phyloP scores from a whole-genome alignment of 2,329 filamentous ascomycete species.

The Colletotrichum acutatum region DNA sequence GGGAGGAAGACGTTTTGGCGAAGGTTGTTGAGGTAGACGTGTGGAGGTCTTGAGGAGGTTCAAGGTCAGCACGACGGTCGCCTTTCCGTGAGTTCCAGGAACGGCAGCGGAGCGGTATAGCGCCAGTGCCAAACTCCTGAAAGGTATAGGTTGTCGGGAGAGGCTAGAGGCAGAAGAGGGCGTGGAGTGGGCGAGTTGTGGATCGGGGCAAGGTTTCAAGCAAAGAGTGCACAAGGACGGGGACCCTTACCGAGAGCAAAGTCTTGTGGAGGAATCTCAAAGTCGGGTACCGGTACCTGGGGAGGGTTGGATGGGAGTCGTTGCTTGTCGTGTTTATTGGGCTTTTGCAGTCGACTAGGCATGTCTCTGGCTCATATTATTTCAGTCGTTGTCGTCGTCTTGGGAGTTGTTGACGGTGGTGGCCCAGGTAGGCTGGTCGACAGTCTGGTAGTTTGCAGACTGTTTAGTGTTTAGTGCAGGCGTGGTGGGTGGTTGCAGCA shows the following conservation, averaged over 20 bases:
- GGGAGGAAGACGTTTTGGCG: not conserved
- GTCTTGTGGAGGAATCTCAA: constrained; percentile 48
- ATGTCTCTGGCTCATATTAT: constrained; percentile 40
- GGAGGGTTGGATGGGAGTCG: constrained; percentile 17
- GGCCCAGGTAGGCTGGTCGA: constrained; percentile 7
- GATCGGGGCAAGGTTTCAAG: constrained; percentile 21
- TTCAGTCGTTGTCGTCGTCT: not conserved
- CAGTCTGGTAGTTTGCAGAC: constrained; percentile 9
- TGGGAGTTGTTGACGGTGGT: not conserved
- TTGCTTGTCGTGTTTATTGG: constrained; percentile 44
- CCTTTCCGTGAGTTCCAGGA: not conserved
- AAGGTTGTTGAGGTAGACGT: constrained; percentile 4
- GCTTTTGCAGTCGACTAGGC: constrained; percentile 44
- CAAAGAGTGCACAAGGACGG: constrained; percentile 10
- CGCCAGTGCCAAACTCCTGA: not conserved
- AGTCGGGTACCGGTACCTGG: constrained; percentile 39
- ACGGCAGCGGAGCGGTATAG: not conserved
- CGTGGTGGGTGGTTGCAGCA: constrained; percentile 10
- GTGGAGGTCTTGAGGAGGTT: constrained; percentile 9
- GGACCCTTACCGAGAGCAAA: constrained; percentile 36
- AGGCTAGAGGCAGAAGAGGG: not conserved
- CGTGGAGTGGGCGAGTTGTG: constrained; percentile 1
- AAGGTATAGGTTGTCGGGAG: constrained; percentile 1
- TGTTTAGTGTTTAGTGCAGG: constrained; percentile 8
- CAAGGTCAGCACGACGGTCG: constrained; percentile 12